These are phyloP conservation scores for Entamoeba dispar DNA, from an alignment of 208 protist genomes.

Conservation along the genomic window DNA sequence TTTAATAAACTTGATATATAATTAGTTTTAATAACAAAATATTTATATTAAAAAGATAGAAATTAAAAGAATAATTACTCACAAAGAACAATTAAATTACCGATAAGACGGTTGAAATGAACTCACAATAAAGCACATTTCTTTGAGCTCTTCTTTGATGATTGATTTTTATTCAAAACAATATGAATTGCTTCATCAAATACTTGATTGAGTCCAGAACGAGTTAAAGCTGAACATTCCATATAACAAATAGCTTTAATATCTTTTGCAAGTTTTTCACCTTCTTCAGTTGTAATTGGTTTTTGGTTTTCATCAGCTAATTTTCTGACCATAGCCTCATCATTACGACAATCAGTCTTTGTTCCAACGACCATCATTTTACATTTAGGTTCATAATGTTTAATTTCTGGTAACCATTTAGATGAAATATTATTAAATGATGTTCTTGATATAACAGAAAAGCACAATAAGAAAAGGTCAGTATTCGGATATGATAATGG, in stretches of 20 bases:
- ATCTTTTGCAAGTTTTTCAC: slow-evolving; percentile 35
- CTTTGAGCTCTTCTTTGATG: too few relatives aligned
- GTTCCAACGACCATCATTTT: slow-evolving; percentile 42
- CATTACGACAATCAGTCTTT: slow-evolving; percentile 35
- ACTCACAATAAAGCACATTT: too few relatives aligned
- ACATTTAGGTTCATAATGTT: slow-evolving; percentile 10
- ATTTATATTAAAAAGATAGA: too few relatives aligned
- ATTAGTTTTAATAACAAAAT: too few relatives aligned
- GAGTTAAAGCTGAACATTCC: slow-evolving; percentile 61
- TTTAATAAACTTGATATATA: too few relatives aligned
- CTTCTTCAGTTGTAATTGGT: slow-evolving; percentile 21
- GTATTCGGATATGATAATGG: slow-evolving; percentile 40
- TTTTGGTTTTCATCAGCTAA: slow-evolving; percentile 24
- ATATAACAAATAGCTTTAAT: slow-evolving; percentile 54
- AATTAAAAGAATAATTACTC: too few relatives aligned
- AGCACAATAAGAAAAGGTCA: slow-evolving; percentile 51
- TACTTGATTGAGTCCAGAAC: slow-evolving; percentile 48
- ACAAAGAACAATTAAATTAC: too few relatives aligned
- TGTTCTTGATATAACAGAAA: slow-evolving; percentile 38
- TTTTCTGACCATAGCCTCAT: slow-evolving; percentile 29
- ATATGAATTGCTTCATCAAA: slow-evolving; percentile 52
- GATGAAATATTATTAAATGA: slow-evolving; percentile 47
- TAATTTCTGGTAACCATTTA: slow-evolving; percentile 32
- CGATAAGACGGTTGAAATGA: too few relatives aligned
- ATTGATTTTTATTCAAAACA: slow-evolving; percentile 8